Conservation (phyloP, 192 early-diverging fungal species). For the Pilobolus umbonatus region DNA sequence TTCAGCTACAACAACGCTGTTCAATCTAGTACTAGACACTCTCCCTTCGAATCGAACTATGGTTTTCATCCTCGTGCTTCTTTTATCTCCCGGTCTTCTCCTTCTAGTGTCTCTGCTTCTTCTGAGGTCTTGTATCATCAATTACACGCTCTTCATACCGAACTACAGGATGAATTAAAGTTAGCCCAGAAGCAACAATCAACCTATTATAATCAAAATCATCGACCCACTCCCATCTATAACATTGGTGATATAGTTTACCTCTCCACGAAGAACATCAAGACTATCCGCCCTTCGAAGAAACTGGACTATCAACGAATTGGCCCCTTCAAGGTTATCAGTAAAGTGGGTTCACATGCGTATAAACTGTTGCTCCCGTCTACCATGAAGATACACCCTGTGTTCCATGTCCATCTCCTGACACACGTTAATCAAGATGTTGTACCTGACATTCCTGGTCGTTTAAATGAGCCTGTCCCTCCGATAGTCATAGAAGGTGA, state of each 20-base stretch:
- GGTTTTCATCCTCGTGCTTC: slow-evolving; percentile 17
- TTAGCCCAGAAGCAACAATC: slow-evolving; percentile 9
- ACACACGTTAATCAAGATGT: not conserved
- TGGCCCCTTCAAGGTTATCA: slow-evolving; percentile 11
- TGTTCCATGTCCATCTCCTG: slow-evolving; percentile 12
- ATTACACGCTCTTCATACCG: slow-evolving; percentile 5
- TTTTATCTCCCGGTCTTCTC: not conserved
- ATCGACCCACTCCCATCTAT: not conserved
- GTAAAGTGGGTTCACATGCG: not conserved
- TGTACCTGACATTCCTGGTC: not conserved
- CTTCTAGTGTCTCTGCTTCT: not conserved
- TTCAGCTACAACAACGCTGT: slow-evolving; percentile 48
- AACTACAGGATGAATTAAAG: slow-evolving; percentile 9
- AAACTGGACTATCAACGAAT: slow-evolving; percentile 11
- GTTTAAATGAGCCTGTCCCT: not conserved
- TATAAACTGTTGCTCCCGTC: not conserved
- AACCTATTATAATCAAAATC: slow-evolving; percentile 11
- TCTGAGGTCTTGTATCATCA: not conserved
- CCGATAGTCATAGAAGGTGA: slow-evolving; percentile 17
- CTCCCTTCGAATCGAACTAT: slow-evolving; percentile 33
- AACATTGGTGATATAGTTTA: slow-evolving; percentile 2
- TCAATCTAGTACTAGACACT: slow-evolving; percentile 19
- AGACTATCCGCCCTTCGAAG: not conserved
- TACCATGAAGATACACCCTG: slow-evolving; percentile 10
- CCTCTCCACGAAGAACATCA: not conserved